Evolutionary conservation across 2,329 filamentous ascomycete genomes (phyloP), one percentile per base, ranked within the genome.

Genomic region (Epicoccum sorghinum): DNA sequence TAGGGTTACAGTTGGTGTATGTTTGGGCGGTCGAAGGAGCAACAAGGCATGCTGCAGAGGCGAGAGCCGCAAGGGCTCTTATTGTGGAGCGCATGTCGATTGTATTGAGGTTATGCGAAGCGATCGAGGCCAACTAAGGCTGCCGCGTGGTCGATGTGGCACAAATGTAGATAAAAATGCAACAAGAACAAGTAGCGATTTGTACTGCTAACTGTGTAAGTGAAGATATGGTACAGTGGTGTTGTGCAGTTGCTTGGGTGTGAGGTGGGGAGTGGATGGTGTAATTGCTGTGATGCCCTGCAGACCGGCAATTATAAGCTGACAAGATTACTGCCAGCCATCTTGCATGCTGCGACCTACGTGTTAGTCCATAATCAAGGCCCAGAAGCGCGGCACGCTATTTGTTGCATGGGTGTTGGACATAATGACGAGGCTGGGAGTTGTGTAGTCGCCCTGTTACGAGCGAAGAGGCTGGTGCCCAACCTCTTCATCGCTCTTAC

Each of bases 1-100:
- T 78, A 13, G 83, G 83, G 67, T 86, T 84, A 75, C 83, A 86
- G 57, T 74, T 77, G 46, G 77, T 81, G 66, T 78, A 85, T 50
- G 83, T 86, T 64, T 85, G 83, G 38, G 80, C 79, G 18, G 68
- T 46, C 7, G 75, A 66, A 29, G 77, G 75, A 33, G 67, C 63
- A 44, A 74, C 64, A 58, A 79, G 72, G 51, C 77, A 59, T 29
- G 75, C 69, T 44, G 74, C 68, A 27, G 76, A 71, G 37, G 75
- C 74, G 32, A 79, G 63, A 25, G 73, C 71, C 43, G 71, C 72
- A 51, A 79, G 57, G 14, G 65, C 65, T 64, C 64, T 59, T 58
- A 68, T 60, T 40, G 69, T 60, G 52, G 69, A 67, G 58, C 65
- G 68, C 73, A 75, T 75, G 38, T 52, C 66, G 64, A 47, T 44